These are phyloP conservation scores for Acacia melanoxylon DNA, from an alignment of 306 rosid genomes.

Conservation along the genomic window DNA sequence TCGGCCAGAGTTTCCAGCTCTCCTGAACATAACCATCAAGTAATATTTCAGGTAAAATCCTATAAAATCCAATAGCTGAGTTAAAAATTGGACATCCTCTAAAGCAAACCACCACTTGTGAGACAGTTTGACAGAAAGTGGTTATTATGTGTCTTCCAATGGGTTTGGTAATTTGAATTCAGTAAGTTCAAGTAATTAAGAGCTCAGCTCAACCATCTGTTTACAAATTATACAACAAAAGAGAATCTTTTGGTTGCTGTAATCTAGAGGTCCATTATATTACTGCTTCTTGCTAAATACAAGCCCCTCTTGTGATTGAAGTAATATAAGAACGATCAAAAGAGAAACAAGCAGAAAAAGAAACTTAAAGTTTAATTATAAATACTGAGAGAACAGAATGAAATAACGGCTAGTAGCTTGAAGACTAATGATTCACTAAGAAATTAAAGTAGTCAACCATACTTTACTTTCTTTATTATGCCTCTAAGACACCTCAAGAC, in stretches of 20 bases:
- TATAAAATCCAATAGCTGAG: not conserved
- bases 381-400: conserved; percentile 35
- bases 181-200: not conserved
- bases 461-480: conserved; percentile 36
- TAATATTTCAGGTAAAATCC: conserved; percentile 10
- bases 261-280: too few relatives aligned
- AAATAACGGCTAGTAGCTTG: conserved; percentile 37
- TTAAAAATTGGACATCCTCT: not conserved
- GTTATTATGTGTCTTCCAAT: conserved; percentile 14
- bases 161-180: not conserved
- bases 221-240: too few relatives aligned
- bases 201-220: not conserved
- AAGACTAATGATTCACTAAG: conserved; percentile 43
- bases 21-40: conserved; percentile 45
- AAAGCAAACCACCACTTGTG: conserved; percentile 4
- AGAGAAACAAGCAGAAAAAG: conserved; percentile 45
- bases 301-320: not conserved
- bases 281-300: too few relatives aligned
- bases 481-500: conserved; percentile 27
- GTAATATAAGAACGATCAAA: conserved; percentile 44
- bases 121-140: conserved; percentile 17
- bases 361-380: conserved; percentile 36
- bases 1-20: conserved; percentile 69
- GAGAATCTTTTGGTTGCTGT: too few relatives aligned
- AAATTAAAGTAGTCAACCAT: conserved; percentile 42